These are phyloP conservation scores for Populus alba DNA, from an alignment of 345 rosid genomes.

Conservation along the genomic window DNA sequence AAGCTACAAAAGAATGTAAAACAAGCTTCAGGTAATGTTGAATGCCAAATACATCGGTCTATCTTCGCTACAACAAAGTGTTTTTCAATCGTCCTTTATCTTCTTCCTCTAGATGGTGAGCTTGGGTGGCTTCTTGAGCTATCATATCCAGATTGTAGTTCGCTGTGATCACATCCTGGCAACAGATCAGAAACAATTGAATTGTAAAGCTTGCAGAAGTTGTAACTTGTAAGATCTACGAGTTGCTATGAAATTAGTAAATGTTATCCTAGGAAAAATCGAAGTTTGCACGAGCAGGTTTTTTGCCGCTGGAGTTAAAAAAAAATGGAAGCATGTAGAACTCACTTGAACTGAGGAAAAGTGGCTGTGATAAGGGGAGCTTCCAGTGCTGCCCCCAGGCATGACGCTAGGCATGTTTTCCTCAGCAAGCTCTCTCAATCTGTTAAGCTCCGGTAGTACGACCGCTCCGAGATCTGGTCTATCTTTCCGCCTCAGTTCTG, in stretches of 20 bases:
- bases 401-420: slow-evolving; percentile 36
- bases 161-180: slow-evolving; percentile 41
- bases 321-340: neutral
- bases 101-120: slow-evolving; percentile 30
- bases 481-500: slow-evolving; percentile 77
- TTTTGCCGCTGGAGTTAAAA: neutral
- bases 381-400: slow-evolving; percentile 21
- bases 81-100: neutral
- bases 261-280: neutral
- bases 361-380: slow-evolving; percentile 27
- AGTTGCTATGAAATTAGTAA: neutral
- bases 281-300: neutral
- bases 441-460: slow-evolving; percentile 69
- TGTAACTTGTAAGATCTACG: neutral
- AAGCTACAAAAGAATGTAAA: neutral
- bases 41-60: neutral
- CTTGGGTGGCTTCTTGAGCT: slow-evolving; percentile 36
- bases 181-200: neutral
- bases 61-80: neutral
- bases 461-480: slow-evolving; percentile 73
- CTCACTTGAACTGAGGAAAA: slow-evolving; percentile 39
- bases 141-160: slow-evolving; percentile 33
- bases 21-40: neutral
- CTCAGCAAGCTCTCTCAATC: slow-evolving; percentile 61
- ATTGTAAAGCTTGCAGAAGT: neutral